These are phyloP conservation scores for Leccinum fallax DNA, from an alignment of 1,284 basidiomycete genomes.

Conservation along the genomic window DNA sequence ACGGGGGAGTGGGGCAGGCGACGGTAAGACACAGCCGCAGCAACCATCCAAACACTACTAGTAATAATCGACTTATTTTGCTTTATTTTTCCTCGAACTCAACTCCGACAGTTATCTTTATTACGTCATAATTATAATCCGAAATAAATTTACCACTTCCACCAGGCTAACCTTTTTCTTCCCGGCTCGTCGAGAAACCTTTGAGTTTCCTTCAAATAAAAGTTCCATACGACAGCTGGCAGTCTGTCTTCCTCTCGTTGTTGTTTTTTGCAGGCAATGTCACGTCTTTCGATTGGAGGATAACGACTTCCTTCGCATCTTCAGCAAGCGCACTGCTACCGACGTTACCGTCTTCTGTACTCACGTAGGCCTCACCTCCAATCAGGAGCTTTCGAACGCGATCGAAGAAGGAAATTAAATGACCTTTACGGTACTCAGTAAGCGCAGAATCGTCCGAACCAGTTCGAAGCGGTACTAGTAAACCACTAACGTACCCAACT, in stretches of 20 bases:
- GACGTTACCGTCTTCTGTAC: not conserved
- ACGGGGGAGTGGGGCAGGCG: constrained; percentile 11
- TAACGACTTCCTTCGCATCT: not conserved
- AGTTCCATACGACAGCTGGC: not conserved
- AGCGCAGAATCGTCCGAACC: not conserved
- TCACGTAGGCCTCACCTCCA: not conserved
- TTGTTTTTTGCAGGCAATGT: not conserved
- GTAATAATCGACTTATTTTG: not conserved
- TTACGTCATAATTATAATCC: constrained; percentile 14
- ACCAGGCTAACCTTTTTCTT: not conserved
- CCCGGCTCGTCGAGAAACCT: not conserved
- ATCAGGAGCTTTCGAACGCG: not conserved
- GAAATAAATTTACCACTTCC: not conserved
- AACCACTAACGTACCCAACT: not conserved
- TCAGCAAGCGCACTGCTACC: not conserved
- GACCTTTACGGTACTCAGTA: not conserved
- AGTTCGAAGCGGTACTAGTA: not conserved
- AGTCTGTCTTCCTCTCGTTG: not conserved
- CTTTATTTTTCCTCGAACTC: constrained; percentile 29
- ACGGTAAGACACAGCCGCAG: constrained; percentile 16
- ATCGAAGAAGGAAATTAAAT: not conserved
- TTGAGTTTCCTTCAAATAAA: not conserved
- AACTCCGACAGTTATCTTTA: constrained; percentile 30
- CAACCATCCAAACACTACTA: not conserved
- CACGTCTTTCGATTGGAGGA: not conserved